Conservation (phyloP, 345 rosid genomes). For the Syzygium oleosum region DNA sequence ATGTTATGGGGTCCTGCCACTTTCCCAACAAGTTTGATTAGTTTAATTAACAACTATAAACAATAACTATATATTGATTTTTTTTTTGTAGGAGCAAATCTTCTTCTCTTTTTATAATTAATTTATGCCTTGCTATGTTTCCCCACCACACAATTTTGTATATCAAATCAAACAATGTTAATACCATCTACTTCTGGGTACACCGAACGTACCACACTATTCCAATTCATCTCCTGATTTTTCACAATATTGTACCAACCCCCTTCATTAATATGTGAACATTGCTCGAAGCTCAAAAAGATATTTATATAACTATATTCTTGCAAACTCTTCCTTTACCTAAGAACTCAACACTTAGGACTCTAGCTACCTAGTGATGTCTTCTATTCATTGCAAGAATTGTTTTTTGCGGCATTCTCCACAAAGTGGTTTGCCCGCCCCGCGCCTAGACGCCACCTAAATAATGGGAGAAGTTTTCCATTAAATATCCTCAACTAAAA, state of each 20-base stretch:
- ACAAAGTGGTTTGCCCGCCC: not conserved
- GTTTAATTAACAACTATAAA: not conserved
- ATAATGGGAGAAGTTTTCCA: not conserved
- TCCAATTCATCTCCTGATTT: not conserved
- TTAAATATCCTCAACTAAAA: not conserved
- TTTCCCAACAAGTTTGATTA: not conserved
- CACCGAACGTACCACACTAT: not conserved
- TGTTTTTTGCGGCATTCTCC: not conserved
- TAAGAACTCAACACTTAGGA: not conserved
- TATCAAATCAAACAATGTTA: not conserved
- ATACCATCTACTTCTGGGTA: not conserved
- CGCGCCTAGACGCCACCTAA: not conserved
- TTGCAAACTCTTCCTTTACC: not conserved
- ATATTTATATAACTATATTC: not conserved
- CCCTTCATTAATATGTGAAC: not conserved
- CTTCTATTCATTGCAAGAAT: not conserved
- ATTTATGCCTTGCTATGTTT: not conserved
- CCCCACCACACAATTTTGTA: not conserved
- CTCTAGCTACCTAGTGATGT: not conserved
- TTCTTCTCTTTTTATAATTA: not conserved
- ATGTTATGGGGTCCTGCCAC: not conserved
- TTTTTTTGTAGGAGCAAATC: not conserved
- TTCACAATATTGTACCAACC: not conserved
- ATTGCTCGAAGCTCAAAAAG: not conserved
- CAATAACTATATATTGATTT: not conserved